These are phyloP conservation scores for Heimioporus sp. DNA, from an alignment of 768 basidiomycete genomes.

Conservation along the genomic window DNA sequence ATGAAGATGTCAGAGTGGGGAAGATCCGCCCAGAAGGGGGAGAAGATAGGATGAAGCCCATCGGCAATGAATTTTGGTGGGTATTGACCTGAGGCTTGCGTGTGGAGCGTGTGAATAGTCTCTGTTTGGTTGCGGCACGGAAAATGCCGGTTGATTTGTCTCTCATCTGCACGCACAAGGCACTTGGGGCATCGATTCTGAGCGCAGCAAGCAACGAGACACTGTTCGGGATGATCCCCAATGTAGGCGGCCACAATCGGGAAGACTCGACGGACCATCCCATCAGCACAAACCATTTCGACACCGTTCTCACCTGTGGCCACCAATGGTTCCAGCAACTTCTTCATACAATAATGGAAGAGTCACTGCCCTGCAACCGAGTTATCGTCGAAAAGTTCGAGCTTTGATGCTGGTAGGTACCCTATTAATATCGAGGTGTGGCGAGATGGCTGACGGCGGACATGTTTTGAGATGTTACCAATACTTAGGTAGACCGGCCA, in stretches of 20 bases:
- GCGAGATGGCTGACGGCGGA: background rate
- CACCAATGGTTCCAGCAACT: background rate
- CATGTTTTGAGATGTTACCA: background rate
- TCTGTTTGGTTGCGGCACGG: too few relatives aligned
- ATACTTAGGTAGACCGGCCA: conserved; percentile 8
- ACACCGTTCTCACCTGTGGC: background rate
- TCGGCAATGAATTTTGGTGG: background rate
- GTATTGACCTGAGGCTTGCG: too few relatives aligned
- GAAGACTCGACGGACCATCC: background rate
- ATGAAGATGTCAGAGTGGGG: background rate
- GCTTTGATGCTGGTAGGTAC: background rate
- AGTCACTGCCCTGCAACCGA: background rate
- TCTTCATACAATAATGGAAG: conserved; percentile 7
- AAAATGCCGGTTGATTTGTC: too few relatives aligned
- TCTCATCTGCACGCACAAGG: too few relatives aligned
- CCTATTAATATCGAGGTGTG: background rate
- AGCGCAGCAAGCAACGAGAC: too few relatives aligned
- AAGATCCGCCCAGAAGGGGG: conserved; percentile 1
- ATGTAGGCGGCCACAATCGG: conserved; percentile 1
- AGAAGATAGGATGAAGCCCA: background rate
- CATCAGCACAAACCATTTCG: conserved; percentile 5
- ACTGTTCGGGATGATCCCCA: background rate
- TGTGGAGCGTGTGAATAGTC: too few relatives aligned
- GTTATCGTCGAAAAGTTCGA: background rate
- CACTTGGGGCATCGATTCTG: too few relatives aligned